Base-by-base conservation (phyloP, 2,329 filamentous ascomycete species). In the Botrytis tulipae region DNA sequence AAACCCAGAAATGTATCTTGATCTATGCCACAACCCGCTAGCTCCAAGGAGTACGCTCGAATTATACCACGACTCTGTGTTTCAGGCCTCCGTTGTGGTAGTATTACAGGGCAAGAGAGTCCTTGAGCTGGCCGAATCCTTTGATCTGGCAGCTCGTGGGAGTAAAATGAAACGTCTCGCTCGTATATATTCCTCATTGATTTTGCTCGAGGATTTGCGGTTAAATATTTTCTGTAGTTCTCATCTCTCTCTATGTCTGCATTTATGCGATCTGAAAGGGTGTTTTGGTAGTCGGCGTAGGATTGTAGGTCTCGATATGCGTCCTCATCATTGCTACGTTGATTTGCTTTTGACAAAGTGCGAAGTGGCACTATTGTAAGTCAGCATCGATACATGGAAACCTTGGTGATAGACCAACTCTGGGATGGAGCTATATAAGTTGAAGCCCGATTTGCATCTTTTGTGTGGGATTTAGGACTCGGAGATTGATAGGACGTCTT, bases 61-160 rank as follows among this genome's bases (percentile, higher is more conserved):
- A 84, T 82, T 5, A 87, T 80, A 77, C 88, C 88, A 0, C 86
- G 82, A 0, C 79, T 76, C 54, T 84, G 84, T 29, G 82, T 80
- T 48, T 83, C 81, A 0, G 86, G 86, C 7, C 85, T 82, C 4
- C 86, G 79, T 73, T 88, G 87, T 0, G 86, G 85, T 6, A 88
- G 79, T 22, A 88, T 83, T n/a, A 88, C 83, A 0, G 86, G 86
- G 62, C 81, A 80, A n/a, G 62, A 70, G 1, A 73, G 66, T 29
- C 57, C 35, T 44, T 59, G n/a, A 6, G 9, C 51, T 5, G 51
- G 22, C 18, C 9, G 35, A 35, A 10, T 32, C 40, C 29, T 40
- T 32, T 42, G 40, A 44, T n/a, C 20, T 8, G 51, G 51, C 37
- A 44, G 7, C 14, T 73, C 71, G 10, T 73, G 46, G 8, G 65